A percentile compares a stretch with the other conserved stretches of the same genome.
Conservation (phyloP, 2,329 filamentous ascomycete species). For the Saccharata proteae region DNA sequence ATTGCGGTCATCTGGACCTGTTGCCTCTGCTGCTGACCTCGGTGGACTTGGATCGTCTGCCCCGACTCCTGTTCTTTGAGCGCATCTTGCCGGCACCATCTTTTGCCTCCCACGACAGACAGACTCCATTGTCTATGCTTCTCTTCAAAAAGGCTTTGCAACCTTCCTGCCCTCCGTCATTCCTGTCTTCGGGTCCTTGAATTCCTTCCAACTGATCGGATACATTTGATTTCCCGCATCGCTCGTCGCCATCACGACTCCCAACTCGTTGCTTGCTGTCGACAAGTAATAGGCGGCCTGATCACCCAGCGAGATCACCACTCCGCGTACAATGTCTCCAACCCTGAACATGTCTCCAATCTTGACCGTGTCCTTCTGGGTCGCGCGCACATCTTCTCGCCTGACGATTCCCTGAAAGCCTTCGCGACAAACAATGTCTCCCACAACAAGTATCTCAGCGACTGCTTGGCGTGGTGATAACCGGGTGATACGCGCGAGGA, state of each 20-base stretch:
- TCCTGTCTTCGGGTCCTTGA: conserved; percentile 71
- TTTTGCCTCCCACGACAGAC: no score
- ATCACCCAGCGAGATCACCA: conserved; percentile 84
- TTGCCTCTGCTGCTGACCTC: no score
- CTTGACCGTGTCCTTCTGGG: conserved; percentile 89
- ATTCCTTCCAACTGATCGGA: conserved; percentile 91
- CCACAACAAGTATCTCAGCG: conserved; percentile 74
- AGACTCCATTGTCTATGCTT: no score
- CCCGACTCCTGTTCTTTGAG: no score
- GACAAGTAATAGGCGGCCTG: conserved; percentile 93
- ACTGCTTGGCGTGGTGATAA: conserved; percentile 76
- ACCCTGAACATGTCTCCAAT: conserved; percentile 86
- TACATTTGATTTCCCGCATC: conserved; percentile 84
- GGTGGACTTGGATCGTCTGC: no score
- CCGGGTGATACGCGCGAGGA: conserved; percentile 76
- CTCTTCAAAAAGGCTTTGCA: conserved; percentile 69
- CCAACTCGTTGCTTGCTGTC: conserved; percentile 81
- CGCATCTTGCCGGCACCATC: no score
- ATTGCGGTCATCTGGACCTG: no score
- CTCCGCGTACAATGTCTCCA: conserved; percentile 79
- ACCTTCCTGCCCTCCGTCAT: conserved; percentile 75
- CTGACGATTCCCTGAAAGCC: conserved; percentile 79
- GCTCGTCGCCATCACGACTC: conserved; percentile 85
- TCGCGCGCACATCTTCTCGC: conserved; percentile 82
- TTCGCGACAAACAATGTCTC: conserved; percentile 52